phyloP scores from a whole-genome alignment of 345 rosid genomes.

The Murraya paniculata region DNA sequence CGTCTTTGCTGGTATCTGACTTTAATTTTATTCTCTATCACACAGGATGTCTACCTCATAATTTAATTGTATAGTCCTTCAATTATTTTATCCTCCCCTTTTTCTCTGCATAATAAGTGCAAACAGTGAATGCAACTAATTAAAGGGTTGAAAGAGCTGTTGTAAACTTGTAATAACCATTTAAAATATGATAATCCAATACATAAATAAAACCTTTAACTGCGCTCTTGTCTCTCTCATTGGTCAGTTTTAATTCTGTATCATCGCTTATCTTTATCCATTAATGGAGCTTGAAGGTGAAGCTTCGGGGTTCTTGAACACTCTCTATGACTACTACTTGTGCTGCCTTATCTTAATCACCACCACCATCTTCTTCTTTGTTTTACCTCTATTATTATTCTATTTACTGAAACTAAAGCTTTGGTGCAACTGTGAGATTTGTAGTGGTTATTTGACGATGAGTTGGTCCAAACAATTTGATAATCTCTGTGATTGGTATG shows the following conservation, averaged over 20 bases:
- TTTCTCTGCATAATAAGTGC: neutral
- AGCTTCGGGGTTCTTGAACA: constrained; percentile 14
- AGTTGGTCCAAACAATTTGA: constrained; percentile 53
- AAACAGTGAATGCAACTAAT: neutral
- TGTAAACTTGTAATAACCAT: neutral
- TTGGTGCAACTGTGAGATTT: constrained; percentile 69
- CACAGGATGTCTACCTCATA: neutral
- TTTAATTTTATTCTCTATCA: neutral
- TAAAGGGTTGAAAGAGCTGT: neutral
- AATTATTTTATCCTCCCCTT: neutral
- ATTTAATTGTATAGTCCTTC: neutral
- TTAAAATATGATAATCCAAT: neutral
- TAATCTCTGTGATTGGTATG: constrained; percentile 75
- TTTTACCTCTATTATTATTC: neutral
- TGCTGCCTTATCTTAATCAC: constrained; percentile 15
- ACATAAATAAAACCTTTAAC: neutral
- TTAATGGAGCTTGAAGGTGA: constrained; percentile 31
- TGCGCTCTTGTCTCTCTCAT: neutral
- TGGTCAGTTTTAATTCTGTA: neutral
- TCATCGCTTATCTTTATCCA: neutral
- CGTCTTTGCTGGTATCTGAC: neutral
- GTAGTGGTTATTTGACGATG: constrained; percentile 50
- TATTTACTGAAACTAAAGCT: constrained; percentile 27
- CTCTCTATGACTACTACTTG: constrained; percentile 10
- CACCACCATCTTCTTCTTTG: constrained; percentile 5